Base-by-base conservation (phyloP, 805 yeast genomes). In the Candida nemodendra region DNA sequence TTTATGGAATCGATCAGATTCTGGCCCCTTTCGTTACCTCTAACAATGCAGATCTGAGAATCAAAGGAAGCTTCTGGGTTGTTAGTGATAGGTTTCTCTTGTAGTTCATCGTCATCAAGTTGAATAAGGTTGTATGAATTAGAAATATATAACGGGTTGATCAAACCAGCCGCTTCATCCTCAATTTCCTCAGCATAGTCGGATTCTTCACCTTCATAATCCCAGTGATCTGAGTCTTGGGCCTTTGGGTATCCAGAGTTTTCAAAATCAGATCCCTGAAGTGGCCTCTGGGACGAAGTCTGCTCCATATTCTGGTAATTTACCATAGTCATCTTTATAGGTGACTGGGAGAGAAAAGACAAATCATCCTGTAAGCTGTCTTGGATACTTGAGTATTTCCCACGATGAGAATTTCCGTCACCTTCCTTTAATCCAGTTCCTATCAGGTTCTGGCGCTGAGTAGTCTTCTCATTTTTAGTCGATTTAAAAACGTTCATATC, bases 41-140 rank as follows among this genome's bases (percentile, higher is more conserved):
- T 34, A 23, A 51, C 48, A 11, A 48, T 47, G 30, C 53, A 46
- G n/a, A 51, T 39, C 30, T 47, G 51, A 14, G 53, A 47, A 30
- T 48, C 50, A 36, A 44, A 46, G 11, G 50, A 38, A 3, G 43
- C 37, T 13, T 48, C 50, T 9, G 36, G 43, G 18, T 40, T 33
- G 15, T 19, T 33, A 14, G 45, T 32, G 16, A 38, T 30, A 9
- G 32, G 27, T 33, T 44, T 44, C 25, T 44, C 30, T n/a, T 37
- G 32, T 22, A 38, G 34, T 11, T 29, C 36, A 22, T 38, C 39
- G 13, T 41, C 43, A 8, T 48, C 48, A 3, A 48, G 33, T 27
- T 41, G 50, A 18, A 48, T 39, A 30, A 48, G 31, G 9, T 45
- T 40, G 32, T 41, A 42, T 22, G 51, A 41, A 27, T 41, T 42